A percentile compares a stretch with the other conserved stretches of the same genome.
These are phyloP conservation scores for Nicotiana tabacum DNA, from an alignment of 257 asterid species.

Conservation along the genomic window DNA sequence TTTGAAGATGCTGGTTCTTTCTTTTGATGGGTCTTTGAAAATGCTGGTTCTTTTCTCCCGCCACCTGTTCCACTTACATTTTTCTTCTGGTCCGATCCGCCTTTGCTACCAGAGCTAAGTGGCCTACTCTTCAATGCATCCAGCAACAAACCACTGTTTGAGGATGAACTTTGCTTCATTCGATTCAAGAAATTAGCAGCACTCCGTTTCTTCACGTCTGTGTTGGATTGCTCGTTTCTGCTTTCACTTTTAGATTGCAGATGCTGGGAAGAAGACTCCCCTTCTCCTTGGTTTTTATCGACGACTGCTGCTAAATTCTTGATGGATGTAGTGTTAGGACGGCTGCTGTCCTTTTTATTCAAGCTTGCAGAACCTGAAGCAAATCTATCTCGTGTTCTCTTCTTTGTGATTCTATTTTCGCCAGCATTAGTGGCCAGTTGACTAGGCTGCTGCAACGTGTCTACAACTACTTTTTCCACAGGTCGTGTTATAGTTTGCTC, in stretches of 20 bases:
- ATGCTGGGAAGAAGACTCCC: slow-evolving; percentile 36
- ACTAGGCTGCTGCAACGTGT: slow-evolving; percentile 15
- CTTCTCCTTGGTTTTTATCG: slow-evolving; percentile 30
- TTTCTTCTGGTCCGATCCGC: slow-evolving; percentile 39
- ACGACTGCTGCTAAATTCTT: slow-evolving; percentile 26
- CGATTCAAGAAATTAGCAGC: slow-evolving; percentile 59
- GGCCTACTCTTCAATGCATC: slow-evolving; percentile 62
- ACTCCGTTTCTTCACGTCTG: slow-evolving; percentile 54
- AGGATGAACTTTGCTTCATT: slow-evolving; percentile 51
- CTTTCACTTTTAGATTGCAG: slow-evolving; percentile 33
- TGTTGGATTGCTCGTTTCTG: slow-evolving; percentile 34
- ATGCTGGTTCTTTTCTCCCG: slow-evolving; percentile 30
- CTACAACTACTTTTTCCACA: slow-evolving; percentile 22
- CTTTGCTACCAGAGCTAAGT: slow-evolving; percentile 24
- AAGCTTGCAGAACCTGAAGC: slow-evolving; percentile 29
- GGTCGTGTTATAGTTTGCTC: slow-evolving; percentile 23
- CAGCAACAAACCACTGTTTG: slow-evolving; percentile 45
- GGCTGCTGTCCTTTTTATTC: slow-evolving; percentile 44
- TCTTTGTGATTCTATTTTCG: slow-evolving; percentile 59
- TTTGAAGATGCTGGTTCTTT: too few species aligned
- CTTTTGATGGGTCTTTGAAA: slow-evolving; percentile 13
- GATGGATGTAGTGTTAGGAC: slow-evolving; percentile 16
- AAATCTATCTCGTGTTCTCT: slow-evolving; percentile 50
- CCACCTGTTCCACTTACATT: slow-evolving; percentile 27
- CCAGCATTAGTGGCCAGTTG: slow-evolving; percentile 29